These are phyloP conservation scores for Aschersonia sp. DNA, from an alignment of 2,329 filamentous ascomycete species.

Conservation along the genomic window DNA sequence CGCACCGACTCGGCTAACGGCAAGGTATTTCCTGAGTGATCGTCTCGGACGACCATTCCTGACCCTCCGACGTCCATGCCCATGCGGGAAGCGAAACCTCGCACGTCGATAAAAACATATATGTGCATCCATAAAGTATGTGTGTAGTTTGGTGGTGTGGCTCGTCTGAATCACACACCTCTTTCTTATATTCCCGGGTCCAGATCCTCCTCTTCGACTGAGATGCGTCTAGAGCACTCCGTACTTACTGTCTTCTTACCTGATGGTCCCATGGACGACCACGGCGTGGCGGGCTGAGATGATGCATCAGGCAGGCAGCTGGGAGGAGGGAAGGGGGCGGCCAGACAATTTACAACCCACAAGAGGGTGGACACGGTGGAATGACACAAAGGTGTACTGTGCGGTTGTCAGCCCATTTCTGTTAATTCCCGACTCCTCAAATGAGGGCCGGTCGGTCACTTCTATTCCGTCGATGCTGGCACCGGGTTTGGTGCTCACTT, in stretches of 20 bases:
- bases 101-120: no score
- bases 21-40: background rate
- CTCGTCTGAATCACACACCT: no score
- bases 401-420: background rate
- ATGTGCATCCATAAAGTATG: no score
- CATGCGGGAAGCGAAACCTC: background rate
- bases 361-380: background rate
- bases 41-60: background rate
- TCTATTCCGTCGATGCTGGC: background rate
- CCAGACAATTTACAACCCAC: no score
- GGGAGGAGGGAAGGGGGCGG: no score
- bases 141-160: background rate
- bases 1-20: no score
- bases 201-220: no score
- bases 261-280: no score
- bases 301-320: background rate
- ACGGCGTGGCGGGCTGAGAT: no score
- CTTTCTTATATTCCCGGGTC: no score
- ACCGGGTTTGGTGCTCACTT: background rate
- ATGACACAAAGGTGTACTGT: background rate
- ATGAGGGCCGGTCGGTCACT: background rate
- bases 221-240: no score
- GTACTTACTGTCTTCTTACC: background rate
- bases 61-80: background rate
- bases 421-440: background rate